Base-by-base conservation (phyloP, 176 grass and related monocot species). In the Rhynchospora pubera region DNA sequence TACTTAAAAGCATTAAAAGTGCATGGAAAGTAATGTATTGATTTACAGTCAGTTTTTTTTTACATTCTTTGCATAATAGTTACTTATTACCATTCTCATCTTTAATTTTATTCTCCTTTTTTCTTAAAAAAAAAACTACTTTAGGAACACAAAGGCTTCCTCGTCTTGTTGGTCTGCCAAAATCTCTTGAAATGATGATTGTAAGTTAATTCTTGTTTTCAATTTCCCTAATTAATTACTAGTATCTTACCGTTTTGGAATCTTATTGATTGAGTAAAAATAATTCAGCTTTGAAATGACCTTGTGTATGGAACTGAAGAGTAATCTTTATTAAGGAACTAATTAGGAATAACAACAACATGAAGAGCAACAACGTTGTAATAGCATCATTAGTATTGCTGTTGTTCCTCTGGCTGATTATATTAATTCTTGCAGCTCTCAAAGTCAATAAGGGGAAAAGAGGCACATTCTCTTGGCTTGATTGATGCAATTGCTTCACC, bases 131-230 rank as follows among this genome's bases (percentile, higher is more conserved):
- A 61, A 80, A 22, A 73, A 74, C 60, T 79, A 56, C 65, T 90
- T 22, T 67, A 97, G 91, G 94, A 80, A 97, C 95, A 63, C 92
- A 97, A 70, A 83, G 95, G 16, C 89, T 94, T 70, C 95, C 92
- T 61, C 95, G 94, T 44, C 92, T 97, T 77, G 87, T 94, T 84
- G 95, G 95, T 44, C 85, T 97, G 44, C 46, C 83, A 78, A 97
- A 94, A 88, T 71, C 88, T 82, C 90, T 97, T 70, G 95, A 97
- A 64, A 97, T 94, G 88, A 84, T 93, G 69, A 76, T 97, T 84
- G 95, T 97, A 89, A 83, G 83, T 39, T 84, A 77, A 42, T 78
- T 64, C n/a, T 10, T 79, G 4, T 71, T 59, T 58, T 67, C 39
- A 65, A 22, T 75, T 3, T 14, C 47, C 12, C 23, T 53, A 75